Conservation (phyloP, 192 early-diverging fungal genomes). For the Coemansia sp. region DNA sequence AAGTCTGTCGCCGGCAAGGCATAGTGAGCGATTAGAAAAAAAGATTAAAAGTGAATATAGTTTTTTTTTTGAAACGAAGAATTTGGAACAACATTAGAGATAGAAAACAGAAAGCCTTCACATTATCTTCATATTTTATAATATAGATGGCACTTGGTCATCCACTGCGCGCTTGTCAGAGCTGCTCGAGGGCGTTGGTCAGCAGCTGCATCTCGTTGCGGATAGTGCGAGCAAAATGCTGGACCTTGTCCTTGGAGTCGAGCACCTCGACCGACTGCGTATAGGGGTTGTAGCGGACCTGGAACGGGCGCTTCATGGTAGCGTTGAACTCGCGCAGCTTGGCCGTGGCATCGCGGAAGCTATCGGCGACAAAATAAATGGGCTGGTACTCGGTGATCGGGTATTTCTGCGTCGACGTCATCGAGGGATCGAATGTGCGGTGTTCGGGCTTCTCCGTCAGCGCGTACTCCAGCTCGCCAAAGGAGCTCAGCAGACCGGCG, state of each 20-base stretch:
- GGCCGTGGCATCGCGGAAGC: constrained; percentile 89
- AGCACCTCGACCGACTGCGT: constrained; percentile 90
- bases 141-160: no score
- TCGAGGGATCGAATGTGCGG: constrained; percentile 80
- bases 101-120: neutral
- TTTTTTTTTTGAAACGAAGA: constrained; percentile 1
- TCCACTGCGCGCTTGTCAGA: no score
- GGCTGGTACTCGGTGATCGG: constrained; percentile 94
- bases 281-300: constrained; percentile 86
- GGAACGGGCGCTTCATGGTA: constrained; percentile 78
- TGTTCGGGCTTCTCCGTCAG: constrained; percentile 76
- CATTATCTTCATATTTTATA: neutral
- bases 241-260: constrained; percentile 82
- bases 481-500: constrained; percentile 87
- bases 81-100: no score
- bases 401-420: constrained; percentile 69
- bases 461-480: constrained; percentile 92
- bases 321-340: constrained; percentile 83
- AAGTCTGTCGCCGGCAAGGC: constrained; percentile 34
- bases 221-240: constrained; percentile 75
- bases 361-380: constrained; percentile 91
- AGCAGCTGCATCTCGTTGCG: constrained; percentile 74
- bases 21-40: neutral
- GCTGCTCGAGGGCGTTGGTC: constrained; percentile 67
- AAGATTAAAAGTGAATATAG: neutral